A percentile compares a stretch with the other conserved stretches of the same genome.
Evolutionary conservation across 345 rosid genomes (phyloP).

Genomic region (Salix arbutifolia): DNA sequence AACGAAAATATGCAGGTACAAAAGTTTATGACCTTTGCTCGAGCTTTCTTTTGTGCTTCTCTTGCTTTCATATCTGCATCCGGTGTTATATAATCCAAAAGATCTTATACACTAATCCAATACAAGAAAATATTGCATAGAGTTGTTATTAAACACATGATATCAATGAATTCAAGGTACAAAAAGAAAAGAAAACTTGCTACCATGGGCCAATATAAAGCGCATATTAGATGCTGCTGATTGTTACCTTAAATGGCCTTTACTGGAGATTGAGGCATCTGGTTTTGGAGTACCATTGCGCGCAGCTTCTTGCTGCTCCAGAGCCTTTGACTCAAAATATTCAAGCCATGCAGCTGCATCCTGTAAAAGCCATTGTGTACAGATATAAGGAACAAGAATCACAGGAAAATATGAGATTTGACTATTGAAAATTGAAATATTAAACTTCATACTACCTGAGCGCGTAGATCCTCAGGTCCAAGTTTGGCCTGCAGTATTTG

Average conservation of each 20-base stretch:
- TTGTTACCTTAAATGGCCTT: conserved; percentile 36
- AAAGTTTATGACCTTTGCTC: conserved; percentile 61
- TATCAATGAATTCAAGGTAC: neutral
- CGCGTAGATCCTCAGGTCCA: conserved; percentile 35
- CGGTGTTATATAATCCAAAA: conserved; percentile 93
- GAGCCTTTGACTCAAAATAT: conserved; percentile 36
- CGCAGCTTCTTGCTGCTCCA: conserved; percentile 37
- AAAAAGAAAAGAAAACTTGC: neutral
- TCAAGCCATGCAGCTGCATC: conserved; percentile 40
- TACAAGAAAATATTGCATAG: conserved; percentile 7
- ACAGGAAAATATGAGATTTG: neutral
- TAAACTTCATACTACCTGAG: conserved; percentile 22
- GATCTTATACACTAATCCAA: conserved; percentile 84
- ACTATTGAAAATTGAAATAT: conserved; percentile 5
- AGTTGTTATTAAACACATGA: neutral
- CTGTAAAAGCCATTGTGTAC: conserved; percentile 11
- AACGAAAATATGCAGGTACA: conserved; percentile 7
- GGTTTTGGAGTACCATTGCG: conserved; percentile 36
- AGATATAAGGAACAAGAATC: neutral
- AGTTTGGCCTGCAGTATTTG: conserved; percentile 35
- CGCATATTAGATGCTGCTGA: neutral
- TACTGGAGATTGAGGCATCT: conserved; percentile 36
- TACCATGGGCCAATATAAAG: neutral
- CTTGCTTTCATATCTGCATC: conserved; percentile 80
- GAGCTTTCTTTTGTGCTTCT: conserved; percentile 90